These are phyloP conservation scores for Solanum sparsipilum DNA, from an alignment of 257 asterid genomes.

Conservation along the genomic window DNA sequence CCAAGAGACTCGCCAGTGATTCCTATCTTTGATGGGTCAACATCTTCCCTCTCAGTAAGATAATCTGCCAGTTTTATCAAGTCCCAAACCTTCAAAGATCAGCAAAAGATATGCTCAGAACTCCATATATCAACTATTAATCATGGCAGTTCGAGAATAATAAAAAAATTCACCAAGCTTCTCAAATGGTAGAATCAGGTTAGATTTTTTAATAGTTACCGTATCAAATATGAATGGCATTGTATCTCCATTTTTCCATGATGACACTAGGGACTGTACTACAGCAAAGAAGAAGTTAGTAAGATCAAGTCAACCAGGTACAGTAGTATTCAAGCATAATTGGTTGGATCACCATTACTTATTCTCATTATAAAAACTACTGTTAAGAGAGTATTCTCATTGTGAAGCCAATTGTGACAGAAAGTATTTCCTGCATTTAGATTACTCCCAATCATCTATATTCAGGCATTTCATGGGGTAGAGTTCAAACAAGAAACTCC, in stretches of 20 bases:
- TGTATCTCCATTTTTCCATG: conserved; percentile 76
- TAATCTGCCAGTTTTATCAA: conserved; percentile 35
- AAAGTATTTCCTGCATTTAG: neutral
- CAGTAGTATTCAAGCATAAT: neutral
- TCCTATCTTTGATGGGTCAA: conserved; percentile 71
- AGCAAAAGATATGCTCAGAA: neutral
- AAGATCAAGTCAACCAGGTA: neutral
- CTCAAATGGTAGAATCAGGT: neutral
- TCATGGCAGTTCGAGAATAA: neutral
- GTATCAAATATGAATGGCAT: conserved; percentile 94
- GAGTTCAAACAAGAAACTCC: neutral
- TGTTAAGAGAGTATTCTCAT: neutral
- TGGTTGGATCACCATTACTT: neutral
- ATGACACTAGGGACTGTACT: conserved; percentile 72
- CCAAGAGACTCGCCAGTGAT: conserved; percentile 98
- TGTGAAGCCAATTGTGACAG: neutral
- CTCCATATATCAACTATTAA: neutral
- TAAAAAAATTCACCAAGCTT: neutral
- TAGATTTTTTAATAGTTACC: conserved; percentile 24
- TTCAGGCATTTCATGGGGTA: neutral
- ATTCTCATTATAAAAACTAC: neutral
- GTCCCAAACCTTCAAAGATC: conserved; percentile 65
- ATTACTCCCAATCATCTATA: neutral
- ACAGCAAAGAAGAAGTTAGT: neutral
- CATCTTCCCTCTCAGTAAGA: conserved; percentile 34